Evolutionary conservation across 768 basidiomycete genomes (phyloP).

Genomic region (Suillus placidus): DNA sequence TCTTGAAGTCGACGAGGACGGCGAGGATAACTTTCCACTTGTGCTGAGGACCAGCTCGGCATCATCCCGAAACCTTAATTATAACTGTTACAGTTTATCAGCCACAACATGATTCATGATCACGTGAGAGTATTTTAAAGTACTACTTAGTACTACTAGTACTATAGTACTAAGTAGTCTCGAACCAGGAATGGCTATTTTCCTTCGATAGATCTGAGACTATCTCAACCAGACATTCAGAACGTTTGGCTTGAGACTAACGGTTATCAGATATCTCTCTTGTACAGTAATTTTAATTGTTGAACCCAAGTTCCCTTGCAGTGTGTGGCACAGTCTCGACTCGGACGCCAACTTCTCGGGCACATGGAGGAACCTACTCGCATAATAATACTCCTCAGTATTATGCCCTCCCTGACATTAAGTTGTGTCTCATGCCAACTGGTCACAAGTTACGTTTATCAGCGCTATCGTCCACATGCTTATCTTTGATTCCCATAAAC

Average conservation of each 20-base stretch:
- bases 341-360: background rate
- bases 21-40: slow-evolving; percentile 31
- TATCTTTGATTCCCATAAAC: slow-evolving; percentile 4
- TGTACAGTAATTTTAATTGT: too few relatives aligned
- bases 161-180: too few relatives aligned
- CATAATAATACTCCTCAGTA: background rate
- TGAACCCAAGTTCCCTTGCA: background rate
- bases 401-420: background rate
- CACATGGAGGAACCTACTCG: background rate
- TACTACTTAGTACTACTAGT: too few relatives aligned
- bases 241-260: too few relatives aligned
- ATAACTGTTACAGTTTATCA: slow-evolving; percentile 46
- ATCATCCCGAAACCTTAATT: slow-evolving; percentile 46
- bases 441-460: background rate
- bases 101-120: slow-evolving; percentile 22
- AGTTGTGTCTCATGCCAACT: too few relatives aligned
- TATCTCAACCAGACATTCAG: too few relatives aligned
- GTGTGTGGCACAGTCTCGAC: background rate
- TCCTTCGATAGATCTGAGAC: too few relatives aligned
- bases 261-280: too few relatives aligned
- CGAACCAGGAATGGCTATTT: too few relatives aligned
- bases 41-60: slow-evolving; percentile 24
- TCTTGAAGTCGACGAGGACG: slow-evolving; percentile 60
- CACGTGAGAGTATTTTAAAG: slow-evolving; percentile 21
- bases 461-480: background rate